phyloP scores from a whole-genome alignment of 257 asterid species.

The Solanum arcanum region DNA sequence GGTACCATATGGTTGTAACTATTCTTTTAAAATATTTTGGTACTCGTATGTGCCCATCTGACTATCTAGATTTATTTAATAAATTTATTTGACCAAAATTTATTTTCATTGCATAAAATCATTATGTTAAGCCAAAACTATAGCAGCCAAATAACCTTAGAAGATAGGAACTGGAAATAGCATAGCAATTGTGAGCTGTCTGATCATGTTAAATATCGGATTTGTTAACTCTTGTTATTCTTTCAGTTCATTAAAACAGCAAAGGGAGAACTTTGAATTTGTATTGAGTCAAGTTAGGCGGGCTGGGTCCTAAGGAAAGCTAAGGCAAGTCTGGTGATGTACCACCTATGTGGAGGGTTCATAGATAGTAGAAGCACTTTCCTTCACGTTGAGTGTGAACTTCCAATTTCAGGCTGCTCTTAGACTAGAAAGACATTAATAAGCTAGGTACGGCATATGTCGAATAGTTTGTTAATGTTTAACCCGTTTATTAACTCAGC shows the following conservation, averaged over 20 bases:
- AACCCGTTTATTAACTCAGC: neutral
- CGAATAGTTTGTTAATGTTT: neutral
- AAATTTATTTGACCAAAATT: neutral
- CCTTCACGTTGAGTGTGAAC: neutral
- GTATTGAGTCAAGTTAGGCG: neutral
- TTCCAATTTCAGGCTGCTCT: neutral
- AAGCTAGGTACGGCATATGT: neutral
- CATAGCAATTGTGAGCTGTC: neutral
- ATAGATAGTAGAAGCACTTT: neutral
- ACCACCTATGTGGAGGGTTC: neutral
- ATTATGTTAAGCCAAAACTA: neutral
- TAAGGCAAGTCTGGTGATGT: neutral
- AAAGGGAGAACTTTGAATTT: neutral
- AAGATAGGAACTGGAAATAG: neutral
- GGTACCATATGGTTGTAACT: neutral
- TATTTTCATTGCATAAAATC: neutral
- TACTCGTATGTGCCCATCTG: neutral
- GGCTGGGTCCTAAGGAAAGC: neutral
- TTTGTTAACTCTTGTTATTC: neutral
- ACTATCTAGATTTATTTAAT: neutral
- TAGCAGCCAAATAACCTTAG: neutral
- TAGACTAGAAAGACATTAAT: neutral
- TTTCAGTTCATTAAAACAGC: neutral
- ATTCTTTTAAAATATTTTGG: neutral
- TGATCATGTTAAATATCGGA: neutral